Conservation (phyloP, 495 filamentous ascomycete species). For the Diplogelasinospora grovesii region DNA sequence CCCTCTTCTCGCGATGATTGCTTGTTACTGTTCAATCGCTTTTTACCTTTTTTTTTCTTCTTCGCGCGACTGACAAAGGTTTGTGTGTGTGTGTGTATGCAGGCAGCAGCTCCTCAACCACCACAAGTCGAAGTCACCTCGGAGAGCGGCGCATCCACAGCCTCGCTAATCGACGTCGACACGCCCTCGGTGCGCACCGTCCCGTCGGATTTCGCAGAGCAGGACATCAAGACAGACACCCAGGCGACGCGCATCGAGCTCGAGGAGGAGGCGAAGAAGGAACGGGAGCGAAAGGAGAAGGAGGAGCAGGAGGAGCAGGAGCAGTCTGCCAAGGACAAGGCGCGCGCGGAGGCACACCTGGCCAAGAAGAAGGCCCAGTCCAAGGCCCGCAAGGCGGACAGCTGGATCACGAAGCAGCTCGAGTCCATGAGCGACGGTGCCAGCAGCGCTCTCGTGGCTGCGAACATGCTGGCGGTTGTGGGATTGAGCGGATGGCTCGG, state of each 20-base stretch:
- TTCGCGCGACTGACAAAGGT: no score
- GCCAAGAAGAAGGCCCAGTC: conserved; percentile 46
- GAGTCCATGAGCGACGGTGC: conserved; percentile 19
- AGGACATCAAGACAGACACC: conserved; percentile 63
- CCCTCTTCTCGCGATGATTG: no score
- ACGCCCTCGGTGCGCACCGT: conserved; percentile 63
- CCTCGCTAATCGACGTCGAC: conserved; percentile 72
- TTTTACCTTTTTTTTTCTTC: no score
- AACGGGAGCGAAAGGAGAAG: no score
- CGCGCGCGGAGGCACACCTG: conserved; percentile 40
- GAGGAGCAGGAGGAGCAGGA: conserved; percentile 18
- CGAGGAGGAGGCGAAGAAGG: conserved; percentile 39
- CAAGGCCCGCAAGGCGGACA: conserved; percentile 35
- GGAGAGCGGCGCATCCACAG: conserved; percentile 46
- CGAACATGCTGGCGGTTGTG: conserved; percentile 36
- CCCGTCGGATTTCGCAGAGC: conserved; percentile 56
- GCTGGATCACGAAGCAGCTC: conserved; percentile 30
- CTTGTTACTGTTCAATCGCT: no score
- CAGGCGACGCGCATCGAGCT: conserved; percentile 60
- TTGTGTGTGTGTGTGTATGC: no score
- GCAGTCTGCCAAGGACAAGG: conserved; percentile 28
- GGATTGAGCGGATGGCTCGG: conserved; percentile 41
- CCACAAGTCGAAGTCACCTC: conserved; percentile 56
- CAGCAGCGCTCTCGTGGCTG: conserved; percentile 27
- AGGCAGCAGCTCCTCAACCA: conserved; percentile 59